Evolutionary conservation across 495 filamentous ascomycete species (phyloP).

Genomic region (Cercophora scortea): DNA sequence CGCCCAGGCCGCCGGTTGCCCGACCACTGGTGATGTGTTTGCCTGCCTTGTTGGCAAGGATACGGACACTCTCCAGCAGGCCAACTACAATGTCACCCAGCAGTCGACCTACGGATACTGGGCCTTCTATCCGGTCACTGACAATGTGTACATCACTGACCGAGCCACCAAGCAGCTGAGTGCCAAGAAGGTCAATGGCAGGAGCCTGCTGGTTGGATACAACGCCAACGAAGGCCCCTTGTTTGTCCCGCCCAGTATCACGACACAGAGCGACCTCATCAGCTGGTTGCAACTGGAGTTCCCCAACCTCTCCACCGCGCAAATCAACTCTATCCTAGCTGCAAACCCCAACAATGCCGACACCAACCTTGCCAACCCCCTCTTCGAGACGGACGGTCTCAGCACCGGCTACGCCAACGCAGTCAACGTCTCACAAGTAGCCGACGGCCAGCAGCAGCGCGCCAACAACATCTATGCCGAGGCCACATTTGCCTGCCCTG

Average conservation of each 20-base stretch:
- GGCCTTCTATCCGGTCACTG: constrained; percentile 56
- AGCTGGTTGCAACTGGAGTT: constrained; percentile 38
- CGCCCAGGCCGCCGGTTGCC: constrained; percentile 43
- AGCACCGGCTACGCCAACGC: constrained; percentile 7
- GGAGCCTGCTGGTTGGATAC: constrained; percentile 42
- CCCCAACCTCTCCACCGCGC: constrained; percentile 38
- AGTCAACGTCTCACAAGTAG: constrained; percentile 13
- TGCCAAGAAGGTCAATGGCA: constrained; percentile 43
- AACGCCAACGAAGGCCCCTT: constrained; percentile 45
- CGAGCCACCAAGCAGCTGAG: constrained; percentile 45
- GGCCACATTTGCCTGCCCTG: constrained; percentile 53
- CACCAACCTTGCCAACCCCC: constrained; percentile 10
- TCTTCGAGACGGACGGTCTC: constrained; percentile 22
- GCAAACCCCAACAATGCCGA: constrained; percentile 17
- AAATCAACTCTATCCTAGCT: constrained; percentile 34
- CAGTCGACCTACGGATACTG: constrained; percentile 26
- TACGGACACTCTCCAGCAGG: constrained; percentile 44
- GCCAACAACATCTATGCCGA: constrained; percentile 53
- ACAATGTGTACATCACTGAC: constrained; percentile 47
- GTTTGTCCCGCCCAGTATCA: constrained; percentile 36
- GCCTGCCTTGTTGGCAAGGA: constrained; percentile 45
- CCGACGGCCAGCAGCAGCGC: constrained; percentile 28
- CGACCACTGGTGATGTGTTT: constrained; percentile 35
- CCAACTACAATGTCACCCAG: constrained; percentile 40
- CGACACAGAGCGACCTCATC: constrained; percentile 38